A percentile compares a stretch with the other conserved stretches of the same genome.
These are phyloP conservation scores for Lentinula sp. DNA, from an alignment of 768 basidiomycete genomes.

Conservation along the genomic window DNA sequence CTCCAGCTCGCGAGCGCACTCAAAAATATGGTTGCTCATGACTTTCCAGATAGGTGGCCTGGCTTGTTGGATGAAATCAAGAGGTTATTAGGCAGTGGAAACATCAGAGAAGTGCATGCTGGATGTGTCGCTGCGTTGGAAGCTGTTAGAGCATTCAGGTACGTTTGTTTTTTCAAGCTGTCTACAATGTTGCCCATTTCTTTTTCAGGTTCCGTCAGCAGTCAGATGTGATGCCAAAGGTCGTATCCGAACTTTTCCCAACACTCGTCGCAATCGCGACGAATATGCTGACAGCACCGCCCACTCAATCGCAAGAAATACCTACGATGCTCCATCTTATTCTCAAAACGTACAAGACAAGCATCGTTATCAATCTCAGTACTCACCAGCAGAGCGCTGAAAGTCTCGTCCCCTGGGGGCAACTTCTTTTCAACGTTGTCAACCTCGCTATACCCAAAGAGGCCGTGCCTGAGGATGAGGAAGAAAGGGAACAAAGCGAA, in stretches of 20 bases:
- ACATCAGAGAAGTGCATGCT: conserved; percentile 72
- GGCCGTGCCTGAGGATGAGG: conserved; percentile 63
- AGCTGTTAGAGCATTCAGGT: conserved; percentile 73
- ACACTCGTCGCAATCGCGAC: conserved; percentile 69
- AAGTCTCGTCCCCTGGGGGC: conserved; percentile 84
- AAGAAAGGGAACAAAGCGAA: conserved; percentile 70
- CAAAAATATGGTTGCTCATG: conserved; percentile 67
- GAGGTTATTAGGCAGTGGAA: conserved; percentile 51
- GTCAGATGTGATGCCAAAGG: conserved; percentile 47
- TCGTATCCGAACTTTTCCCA: conserved; percentile 66
- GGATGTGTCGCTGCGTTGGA: conserved; percentile 78
- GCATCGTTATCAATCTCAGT: conserved; percentile 69
- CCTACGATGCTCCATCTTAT: conserved; percentile 83
- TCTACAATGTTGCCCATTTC: neutral
- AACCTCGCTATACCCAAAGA: conserved; percentile 62
- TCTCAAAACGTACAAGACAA: conserved; percentile 81
- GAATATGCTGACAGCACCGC: conserved; percentile 60
- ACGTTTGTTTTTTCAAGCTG: conserved; percentile 13
- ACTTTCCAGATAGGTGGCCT: conserved; percentile 78
- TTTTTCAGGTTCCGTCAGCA: conserved; percentile 62
- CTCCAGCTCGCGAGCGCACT: conserved; percentile 71
- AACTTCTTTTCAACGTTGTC: conserved; percentile 75
- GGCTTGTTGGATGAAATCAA: conserved; percentile 63
- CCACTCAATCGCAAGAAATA: conserved; percentile 61
- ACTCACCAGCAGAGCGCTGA: conserved; percentile 68